Conservation (phyloP, 495 filamentous ascomycete genomes). For the Xylaria cubensis region DNA sequence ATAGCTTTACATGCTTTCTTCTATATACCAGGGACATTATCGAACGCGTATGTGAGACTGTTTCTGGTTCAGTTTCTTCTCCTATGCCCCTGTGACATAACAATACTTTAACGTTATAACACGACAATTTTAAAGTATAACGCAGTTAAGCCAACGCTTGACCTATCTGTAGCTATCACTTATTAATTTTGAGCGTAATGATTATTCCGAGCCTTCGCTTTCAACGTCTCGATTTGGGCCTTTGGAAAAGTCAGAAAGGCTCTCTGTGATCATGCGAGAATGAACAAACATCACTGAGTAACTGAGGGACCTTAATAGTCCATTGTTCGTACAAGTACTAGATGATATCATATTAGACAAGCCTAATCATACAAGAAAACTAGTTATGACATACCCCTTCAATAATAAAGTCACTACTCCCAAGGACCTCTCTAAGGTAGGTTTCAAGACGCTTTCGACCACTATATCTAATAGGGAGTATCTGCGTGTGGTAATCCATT, state of each 20-base stretch:
- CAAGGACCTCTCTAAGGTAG: not conserved
- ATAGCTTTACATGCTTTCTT: not conserved
- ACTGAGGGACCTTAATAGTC: conserved; percentile 4
- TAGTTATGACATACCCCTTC: not conserved
- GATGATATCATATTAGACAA: not conserved
- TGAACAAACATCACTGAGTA: not conserved
- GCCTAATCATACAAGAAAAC: not conserved
- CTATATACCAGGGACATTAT: not conserved
- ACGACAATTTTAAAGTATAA: no score
- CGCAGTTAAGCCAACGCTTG: no score
- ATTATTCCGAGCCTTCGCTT: not conserved
- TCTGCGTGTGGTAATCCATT: conserved; percentile 1
- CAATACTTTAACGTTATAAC: no score
- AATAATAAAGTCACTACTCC: conserved; percentile 4
- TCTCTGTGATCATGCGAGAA: not conserved
- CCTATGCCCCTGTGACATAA: not conserved
- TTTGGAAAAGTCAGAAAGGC: not conserved
- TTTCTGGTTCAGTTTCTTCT: not conserved
- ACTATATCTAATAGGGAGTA: not conserved
- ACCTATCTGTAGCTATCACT: not conserved
- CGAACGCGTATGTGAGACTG: no score
- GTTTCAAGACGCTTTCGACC: not conserved
- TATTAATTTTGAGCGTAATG: not conserved
- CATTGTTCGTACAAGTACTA: conserved; percentile 2
- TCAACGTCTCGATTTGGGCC: conserved; percentile 11